Evolutionary conservation across 148 eudicot genomes (phyloP).

Genomic region (Drosera capensis): DNA sequence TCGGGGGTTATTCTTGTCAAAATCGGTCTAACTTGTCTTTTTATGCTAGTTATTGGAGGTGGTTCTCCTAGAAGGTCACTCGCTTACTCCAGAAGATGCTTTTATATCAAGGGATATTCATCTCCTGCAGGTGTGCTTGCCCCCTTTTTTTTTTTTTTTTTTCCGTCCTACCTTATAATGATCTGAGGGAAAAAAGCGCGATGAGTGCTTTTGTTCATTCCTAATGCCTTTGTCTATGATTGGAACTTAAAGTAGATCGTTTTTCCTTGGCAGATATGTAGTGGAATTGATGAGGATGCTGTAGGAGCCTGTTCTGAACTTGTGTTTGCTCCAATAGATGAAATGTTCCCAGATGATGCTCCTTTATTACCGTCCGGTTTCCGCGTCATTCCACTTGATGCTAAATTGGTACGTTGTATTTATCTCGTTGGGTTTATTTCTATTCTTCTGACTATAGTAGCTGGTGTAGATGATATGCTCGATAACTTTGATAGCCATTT

Average conservation of each 20-base stretch:
- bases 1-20: not conserved
- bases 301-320: conserved; percentile 88
- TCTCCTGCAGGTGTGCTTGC: conserved; percentile 52
- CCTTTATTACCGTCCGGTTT: conserved; percentile 87
- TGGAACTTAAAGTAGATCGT: too few relatives aligned
- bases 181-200: not conserved
- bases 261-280: conserved; percentile 51
- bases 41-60: conserved; percentile 66
- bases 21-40: conserved; percentile 1
- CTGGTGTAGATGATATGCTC: too few relatives aligned
- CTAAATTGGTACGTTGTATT: conserved; percentile 55
- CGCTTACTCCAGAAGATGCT: conserved; percentile 64
- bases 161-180: not conserved
- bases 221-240: not conserved
- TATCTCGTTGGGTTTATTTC: not conserved
- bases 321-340: conserved; percentile 92
- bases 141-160: not conserved
- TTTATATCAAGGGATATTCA: conserved; percentile 67
- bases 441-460: too few relatives aligned
- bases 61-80: conserved; percentile 84
- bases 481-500: too few relatives aligned
- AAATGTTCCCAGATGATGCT: conserved; percentile 89
- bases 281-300: conserved; percentile 72
- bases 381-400: conserved; percentile 69
- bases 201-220: not conserved